Conservation (phyloP, 1,139 yeast species). For the Suhomyces wounanorum region DNA sequence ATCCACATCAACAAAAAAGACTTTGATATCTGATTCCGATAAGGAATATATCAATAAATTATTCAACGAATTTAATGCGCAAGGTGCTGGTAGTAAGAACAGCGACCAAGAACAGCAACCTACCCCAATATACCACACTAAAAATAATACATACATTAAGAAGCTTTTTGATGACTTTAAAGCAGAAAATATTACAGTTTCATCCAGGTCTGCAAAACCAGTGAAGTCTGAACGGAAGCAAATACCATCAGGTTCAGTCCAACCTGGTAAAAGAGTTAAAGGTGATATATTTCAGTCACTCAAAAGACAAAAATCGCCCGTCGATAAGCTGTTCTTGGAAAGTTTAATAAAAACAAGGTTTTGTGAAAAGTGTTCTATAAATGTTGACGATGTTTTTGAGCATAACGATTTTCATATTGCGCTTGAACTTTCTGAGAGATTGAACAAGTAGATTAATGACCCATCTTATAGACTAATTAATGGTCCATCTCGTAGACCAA, state of each 20-base stretch:
- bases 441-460: slow-evolving; percentile 19
- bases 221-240: background rate
- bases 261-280: background rate
- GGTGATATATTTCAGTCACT: slow-evolving; percentile 27
- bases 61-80: slow-evolving; percentile 24
- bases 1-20: background rate
- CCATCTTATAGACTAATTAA: slow-evolving; percentile 41
- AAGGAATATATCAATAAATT: slow-evolving; percentile 23
- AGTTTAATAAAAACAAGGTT: slow-evolving; percentile 20
- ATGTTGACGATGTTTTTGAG: slow-evolving; percentile 36
- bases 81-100: background rate
- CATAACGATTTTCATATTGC: slow-evolving; percentile 47
- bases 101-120: background rate
- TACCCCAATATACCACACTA: background rate
- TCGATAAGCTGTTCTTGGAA: slow-evolving; percentile 16
- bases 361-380: slow-evolving; percentile 31
- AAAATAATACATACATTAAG: slow-evolving; percentile 10
- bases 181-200: background rate
- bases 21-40: slow-evolving; percentile 11
- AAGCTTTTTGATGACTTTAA: slow-evolving; percentile 13
- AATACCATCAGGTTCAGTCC: background rate
- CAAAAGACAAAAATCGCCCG: slow-evolving; percentile 13
- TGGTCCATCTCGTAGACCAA: slow-evolving; percentile 41
- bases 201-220: background rate
- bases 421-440: slow-evolving; percentile 34